A percentile compares a stretch with the other conserved stretches of the same genome.
Evolutionary conservation across 2,329 filamentous ascomycete genomes (phyloP).

Genomic region (Plenodomus lindquistii): DNA sequence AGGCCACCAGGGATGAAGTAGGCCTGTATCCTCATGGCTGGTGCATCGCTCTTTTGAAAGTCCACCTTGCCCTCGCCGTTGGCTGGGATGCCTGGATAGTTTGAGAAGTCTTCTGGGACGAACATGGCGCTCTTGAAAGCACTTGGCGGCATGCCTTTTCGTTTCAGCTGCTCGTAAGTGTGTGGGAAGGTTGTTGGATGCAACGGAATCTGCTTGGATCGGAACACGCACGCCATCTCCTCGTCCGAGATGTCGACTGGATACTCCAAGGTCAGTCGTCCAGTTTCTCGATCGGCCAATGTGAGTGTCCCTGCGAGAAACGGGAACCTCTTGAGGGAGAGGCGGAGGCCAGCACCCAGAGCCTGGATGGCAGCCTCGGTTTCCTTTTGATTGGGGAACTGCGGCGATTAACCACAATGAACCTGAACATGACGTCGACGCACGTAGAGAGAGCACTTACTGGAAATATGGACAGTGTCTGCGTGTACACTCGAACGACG

Average conservation of each 20-base stretch:
- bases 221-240: constrained; percentile 20
- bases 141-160: constrained; percentile 37
- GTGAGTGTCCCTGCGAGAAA: constrained; percentile 38
- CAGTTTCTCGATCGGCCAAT: constrained; percentile 25
- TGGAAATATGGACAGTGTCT: constrained; percentile 36
- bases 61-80: constrained; percentile 36
- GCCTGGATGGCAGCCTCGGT: constrained; percentile 31
- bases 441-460: constrained; percentile 8
- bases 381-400: constrained; percentile 34
- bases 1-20: constrained; percentile 43
- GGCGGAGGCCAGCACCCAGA: constrained; percentile 26
- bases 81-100: constrained; percentile 29
- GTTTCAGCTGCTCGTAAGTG: constrained; percentile 36
- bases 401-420: not conserved
- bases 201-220: constrained; percentile 22
- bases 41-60: constrained; percentile 28
- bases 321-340: constrained; percentile 30
- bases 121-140: constrained; percentile 35
- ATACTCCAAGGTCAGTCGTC: constrained; percentile 33
- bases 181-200: constrained; percentile 22
- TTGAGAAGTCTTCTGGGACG: constrained; percentile 33
- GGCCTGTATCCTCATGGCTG: constrained; percentile 37
- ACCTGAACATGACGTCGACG: not conserved
- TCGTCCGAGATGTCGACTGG: constrained; percentile 23
- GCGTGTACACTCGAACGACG: constrained; percentile 38